Evolutionary conservation across 2,329 filamentous ascomycete species (phyloP), one percentile per base, ranked within the genome.

Genomic region (Beauveria sp.): DNA sequence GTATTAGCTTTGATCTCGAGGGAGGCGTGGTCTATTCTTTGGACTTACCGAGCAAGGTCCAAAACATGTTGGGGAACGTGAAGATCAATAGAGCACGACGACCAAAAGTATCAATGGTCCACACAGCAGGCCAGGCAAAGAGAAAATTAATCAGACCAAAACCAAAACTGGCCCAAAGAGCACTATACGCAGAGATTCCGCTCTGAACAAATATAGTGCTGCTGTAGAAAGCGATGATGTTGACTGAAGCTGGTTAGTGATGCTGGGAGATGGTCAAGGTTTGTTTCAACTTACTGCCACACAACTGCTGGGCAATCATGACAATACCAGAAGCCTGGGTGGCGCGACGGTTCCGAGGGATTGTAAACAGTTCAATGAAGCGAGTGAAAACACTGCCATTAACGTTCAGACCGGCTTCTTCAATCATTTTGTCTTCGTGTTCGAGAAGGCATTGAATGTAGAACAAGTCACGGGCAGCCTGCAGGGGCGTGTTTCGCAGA

Each of bases 301-400:
- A 85, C 75, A 87, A 80, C 68, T 87, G 84, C 67, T 87, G 84
- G 0, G 76, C 77, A 66, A 86, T 83, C 86, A 91, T 90, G 66
- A 90, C 86, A 1, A 83, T 83, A 65, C 83, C 84, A 0, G 87
- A 85, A 1, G 87, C 88, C 58, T 85, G 79, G 0, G 86, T 89
- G 0, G 88, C 88, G 46, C 83, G 78, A 5, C 83, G 76, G 8
- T 84, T 75, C 40, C 85, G 77, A 0, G 83, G 79, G 54, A 87
- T 78, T 1, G 81, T 84, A 65, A 87, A 83, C 1, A 84, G 73
- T 66, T 87, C 81, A 22, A 79, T 63, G 49, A 84, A 81, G 18
- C 84, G 80, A 9, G 76, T 80, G 46, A 72, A 67, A 12, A 81
- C 45, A 64, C 80, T 81, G 65, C 77, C 82, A 51, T 74, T 77